phyloP scores from a whole-genome alignment of 139 green algal species.

The Micractinium conductrix region DNA sequence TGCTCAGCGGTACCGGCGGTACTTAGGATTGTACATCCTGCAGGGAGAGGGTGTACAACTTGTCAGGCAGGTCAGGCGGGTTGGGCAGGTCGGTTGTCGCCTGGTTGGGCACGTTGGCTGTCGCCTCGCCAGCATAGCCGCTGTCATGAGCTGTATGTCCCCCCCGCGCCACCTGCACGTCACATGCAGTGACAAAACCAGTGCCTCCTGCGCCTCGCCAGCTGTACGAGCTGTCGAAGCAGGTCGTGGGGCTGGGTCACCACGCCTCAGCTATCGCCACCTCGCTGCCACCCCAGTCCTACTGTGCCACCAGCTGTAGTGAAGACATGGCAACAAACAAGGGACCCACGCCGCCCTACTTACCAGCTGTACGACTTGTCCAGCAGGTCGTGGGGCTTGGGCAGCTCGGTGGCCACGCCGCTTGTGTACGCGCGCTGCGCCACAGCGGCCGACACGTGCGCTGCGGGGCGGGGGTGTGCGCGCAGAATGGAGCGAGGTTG shows the following conservation, averaged over 20 bases:
- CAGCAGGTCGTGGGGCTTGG: conserved; percentile 81
- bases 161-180: not conserved
- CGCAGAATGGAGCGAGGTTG: too few relatives aligned
- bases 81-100: too few relatives aligned
- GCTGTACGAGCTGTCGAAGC: too few relatives aligned
- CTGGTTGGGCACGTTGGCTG: conserved; percentile 78
- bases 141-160: too few relatives aligned
- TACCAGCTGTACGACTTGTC: conserved; percentile 47
- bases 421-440: conserved; percentile 80
- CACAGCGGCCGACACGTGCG: conserved; percentile 71
- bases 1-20: conserved; percentile 27
- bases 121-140: not conserved
- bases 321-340: too few relatives aligned
- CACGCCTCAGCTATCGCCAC: too few relatives aligned
- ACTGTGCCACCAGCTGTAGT: too few relatives aligned
- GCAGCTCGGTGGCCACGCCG: conserved; percentile 82
- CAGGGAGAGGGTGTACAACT: conserved; percentile 21
- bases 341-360: too few relatives aligned
- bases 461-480: too few relatives aligned
- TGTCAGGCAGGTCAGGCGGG: conserved; percentile 75
- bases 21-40: conserved; percentile 22
- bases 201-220: not conserved
- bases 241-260: too few relatives aligned
- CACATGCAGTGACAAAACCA: not conserved
- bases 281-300: too few relatives aligned